Percentiles rank a stretch among this genome's conserved stretches.
These are phyloP conservation scores for Penicillium sp. DNA, from an alignment of 2,329 filamentous ascomycete species.

Conservation along the genomic window DNA sequence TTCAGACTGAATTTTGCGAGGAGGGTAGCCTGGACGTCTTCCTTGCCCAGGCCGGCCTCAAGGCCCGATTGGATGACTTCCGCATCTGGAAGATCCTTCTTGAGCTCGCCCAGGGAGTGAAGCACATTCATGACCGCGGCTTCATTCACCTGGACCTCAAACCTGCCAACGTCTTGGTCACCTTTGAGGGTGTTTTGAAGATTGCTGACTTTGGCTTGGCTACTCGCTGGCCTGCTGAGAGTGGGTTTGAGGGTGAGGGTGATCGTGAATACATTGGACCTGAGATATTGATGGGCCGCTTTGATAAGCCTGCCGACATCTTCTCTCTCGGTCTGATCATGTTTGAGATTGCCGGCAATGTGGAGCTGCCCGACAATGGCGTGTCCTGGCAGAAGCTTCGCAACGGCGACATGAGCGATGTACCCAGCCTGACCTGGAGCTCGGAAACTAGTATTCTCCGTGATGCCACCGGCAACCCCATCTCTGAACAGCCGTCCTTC, in stretches of 20 bases:
- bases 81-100: conserved; percentile 97
- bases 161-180: conserved; percentile 66
- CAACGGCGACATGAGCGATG: conserved; percentile 82
- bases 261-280: conserved; percentile 96
- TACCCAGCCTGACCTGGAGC: conserved; percentile 84
- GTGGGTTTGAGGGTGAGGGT: conserved; percentile 83
- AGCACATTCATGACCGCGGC: conserved; percentile 84
- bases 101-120: conserved; percentile 78
- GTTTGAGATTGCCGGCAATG: conserved; percentile 91
- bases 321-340: conserved; percentile 94
- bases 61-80: conserved; percentile 91
- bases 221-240: conserved; percentile 71
- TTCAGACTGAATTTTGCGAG: conserved; percentile 96
- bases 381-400: conserved; percentile 87
- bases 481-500: conserved; percentile 50
- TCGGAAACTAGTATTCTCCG: conserved; percentile 68
- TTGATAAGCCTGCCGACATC: conserved; percentile 88
- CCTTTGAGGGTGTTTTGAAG: conserved; percentile 66
- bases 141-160: conserved; percentile 73
- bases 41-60: conserved; percentile 76
- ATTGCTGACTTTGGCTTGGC: conserved; percentile 73
- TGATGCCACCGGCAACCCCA: conserved; percentile 71
- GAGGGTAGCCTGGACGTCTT: conserved; percentile 89
- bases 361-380: conserved; percentile 90
- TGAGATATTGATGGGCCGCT: conserved; percentile 82